Percentiles rank a stretch among this genome's conserved stretches.
phyloP scores from a whole-genome alignment of 176 grass and related monocot species.

The Hordeum vulgare region DNA sequence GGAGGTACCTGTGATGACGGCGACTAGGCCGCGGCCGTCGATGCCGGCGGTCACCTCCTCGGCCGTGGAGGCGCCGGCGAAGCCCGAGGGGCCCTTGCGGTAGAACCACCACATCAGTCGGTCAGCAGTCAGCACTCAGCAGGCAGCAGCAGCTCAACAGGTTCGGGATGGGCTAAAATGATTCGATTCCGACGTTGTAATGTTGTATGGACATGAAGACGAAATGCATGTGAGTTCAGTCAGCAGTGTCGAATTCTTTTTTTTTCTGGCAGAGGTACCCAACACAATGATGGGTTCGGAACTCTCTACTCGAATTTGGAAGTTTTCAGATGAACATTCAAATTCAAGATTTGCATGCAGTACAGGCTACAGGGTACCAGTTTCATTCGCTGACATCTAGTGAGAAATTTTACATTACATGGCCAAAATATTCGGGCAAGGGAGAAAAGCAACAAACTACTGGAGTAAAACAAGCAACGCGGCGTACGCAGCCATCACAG shows the following conservation, averaged over 20 bases:
- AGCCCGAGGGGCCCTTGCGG: constrained; percentile 45
- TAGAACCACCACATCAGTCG: constrained; percentile 40
- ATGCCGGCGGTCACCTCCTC: constrained; percentile 52
- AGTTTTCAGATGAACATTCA: neutral
- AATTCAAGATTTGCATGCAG: neutral
- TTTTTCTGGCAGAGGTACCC: too few relatives aligned
- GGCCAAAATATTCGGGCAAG: neutral
- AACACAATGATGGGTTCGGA: too few relatives aligned
- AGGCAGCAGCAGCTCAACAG: neutral
- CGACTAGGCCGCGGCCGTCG: constrained; percentile 40
- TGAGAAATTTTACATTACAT: constrained; percentile 16
- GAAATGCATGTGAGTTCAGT: neutral
- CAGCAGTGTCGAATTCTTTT: neutral
- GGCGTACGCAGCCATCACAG: neutral
- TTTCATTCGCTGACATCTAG: neutral
- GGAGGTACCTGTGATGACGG: constrained; percentile 38
- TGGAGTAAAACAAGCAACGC: neutral
- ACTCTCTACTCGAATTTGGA: too few relatives aligned
- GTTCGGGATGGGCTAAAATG: neutral
- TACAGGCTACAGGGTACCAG: too few relatives aligned
- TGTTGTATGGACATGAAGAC: neutral
- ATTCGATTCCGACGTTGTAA: neutral
- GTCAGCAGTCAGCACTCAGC: neutral
- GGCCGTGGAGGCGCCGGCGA: constrained; percentile 55
- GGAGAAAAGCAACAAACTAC: neutral